phyloP scores from a whole-genome alignment of 1,284 basidiomycete species.

The Sphagnurus paluster region DNA sequence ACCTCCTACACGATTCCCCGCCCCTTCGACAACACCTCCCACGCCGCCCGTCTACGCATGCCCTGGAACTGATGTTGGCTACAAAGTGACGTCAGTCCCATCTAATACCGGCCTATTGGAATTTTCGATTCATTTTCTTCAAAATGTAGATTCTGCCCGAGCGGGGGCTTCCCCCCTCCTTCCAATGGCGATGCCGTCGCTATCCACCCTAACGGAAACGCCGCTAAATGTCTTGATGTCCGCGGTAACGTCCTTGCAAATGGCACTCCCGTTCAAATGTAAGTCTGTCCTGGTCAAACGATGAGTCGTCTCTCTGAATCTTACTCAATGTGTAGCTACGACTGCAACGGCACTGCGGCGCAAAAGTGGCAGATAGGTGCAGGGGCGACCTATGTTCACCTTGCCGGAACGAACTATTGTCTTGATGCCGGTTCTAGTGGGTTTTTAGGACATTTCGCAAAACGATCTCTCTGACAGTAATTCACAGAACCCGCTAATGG shows the following conservation, averaged over 20 bases:
- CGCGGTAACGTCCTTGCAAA: slow-evolving; percentile 22
- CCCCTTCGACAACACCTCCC: slow-evolving; percentile 15
- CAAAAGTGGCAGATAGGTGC: slow-evolving; percentile 23
- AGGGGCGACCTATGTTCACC: slow-evolving; percentile 14
- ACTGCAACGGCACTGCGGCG: slow-evolving; percentile 28
- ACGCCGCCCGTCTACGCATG: slow-evolving; percentile 20
- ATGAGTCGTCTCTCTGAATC: not conserved
- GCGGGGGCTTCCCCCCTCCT: slow-evolving; percentile 10
- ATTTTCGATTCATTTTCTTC: not conserved
- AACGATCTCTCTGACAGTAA: not conserved
- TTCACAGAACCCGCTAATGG: slow-evolving; percentile 21
- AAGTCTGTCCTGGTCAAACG: not conserved
- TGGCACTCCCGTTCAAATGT: slow-evolving; percentile 29
- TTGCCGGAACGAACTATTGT: slow-evolving; percentile 22
- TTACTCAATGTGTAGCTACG: slow-evolving; percentile 31
- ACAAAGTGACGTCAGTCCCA: slow-evolving; percentile 22
- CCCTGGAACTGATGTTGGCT: slow-evolving; percentile 18
- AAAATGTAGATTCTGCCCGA: slow-evolving; percentile 9
- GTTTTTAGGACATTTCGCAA: slow-evolving; percentile 2
- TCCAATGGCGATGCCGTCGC: slow-evolving; percentile 10
- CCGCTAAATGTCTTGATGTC: slow-evolving; percentile 27
- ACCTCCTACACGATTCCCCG: slow-evolving; percentile 22
- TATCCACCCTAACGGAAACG: slow-evolving; percentile 22
- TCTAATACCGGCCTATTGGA: not conserved
- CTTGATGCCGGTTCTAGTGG: slow-evolving; percentile 24